These are phyloP conservation scores for Xylogone sp. DNA, from an alignment of 2,329 filamentous ascomycete species.

Conservation along the genomic window DNA sequence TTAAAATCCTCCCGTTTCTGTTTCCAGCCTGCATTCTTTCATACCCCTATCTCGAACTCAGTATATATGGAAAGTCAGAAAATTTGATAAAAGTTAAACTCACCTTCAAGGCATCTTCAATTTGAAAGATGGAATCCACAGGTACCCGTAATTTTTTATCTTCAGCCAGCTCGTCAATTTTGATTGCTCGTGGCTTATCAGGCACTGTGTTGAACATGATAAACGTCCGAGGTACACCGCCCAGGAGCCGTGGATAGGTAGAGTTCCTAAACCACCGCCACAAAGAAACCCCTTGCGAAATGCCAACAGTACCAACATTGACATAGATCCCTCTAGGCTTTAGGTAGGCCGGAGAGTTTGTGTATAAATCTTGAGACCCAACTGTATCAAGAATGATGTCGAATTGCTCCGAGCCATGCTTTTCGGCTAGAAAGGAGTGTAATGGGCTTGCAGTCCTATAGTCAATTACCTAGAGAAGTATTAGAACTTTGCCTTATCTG, in stretches of 20 bases:
- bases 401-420: constrained; percentile 30
- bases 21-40: too few relatives aligned
- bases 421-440: constrained; percentile 27
- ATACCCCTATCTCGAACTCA: too few relatives aligned
- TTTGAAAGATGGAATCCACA: constrained; percentile 33
- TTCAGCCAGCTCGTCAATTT: constrained; percentile 29
- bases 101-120: constrained; percentile 33
- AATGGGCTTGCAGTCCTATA: constrained; percentile 35
- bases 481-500: background rate
- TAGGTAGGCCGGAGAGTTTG: constrained; percentile 35
- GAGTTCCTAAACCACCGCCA: constrained; percentile 35
- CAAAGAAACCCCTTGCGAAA: constrained; percentile 23
- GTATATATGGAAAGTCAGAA: too few relatives aligned
- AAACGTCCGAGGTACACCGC: constrained; percentile 30
- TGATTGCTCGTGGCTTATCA: constrained; percentile 28
- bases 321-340: constrained; percentile 34
- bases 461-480: constrained; percentile 33
- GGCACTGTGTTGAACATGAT: constrained; percentile 8
- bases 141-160: constrained; percentile 32
- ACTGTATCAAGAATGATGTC: constrained; percentile 47
- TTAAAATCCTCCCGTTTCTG: too few relatives aligned
- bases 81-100: too few relatives aligned
- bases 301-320: constrained; percentile 33
- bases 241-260: constrained; percentile 32
- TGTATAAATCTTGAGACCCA: constrained; percentile 44